phyloP scores from a whole-genome alignment of 768 basidiomycete genomes.

The Pisolithus microcarpus region DNA sequence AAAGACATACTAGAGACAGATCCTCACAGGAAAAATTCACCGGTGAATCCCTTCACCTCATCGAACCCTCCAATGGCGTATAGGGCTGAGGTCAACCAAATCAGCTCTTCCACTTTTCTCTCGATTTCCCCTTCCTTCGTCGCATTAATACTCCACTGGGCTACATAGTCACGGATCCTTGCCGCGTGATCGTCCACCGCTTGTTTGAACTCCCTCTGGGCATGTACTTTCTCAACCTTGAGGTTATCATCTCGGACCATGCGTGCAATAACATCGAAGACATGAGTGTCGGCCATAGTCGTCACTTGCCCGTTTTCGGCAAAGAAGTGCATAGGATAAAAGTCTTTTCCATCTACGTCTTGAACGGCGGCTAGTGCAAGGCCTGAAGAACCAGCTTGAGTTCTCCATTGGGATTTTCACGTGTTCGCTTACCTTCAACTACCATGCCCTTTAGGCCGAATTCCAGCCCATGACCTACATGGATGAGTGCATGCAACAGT shows the following conservation, averaged over 20 bases:
- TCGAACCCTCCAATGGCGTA: conserved; percentile 53
- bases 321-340: conserved; percentile 7
- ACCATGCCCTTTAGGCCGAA: conserved; percentile 56
- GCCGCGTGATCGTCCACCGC: background rate
- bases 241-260: conserved; percentile 43
- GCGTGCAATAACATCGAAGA: conserved; percentile 46
- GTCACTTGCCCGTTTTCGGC: background rate
- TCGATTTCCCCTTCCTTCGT: conserved; percentile 32
- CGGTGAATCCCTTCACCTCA: conserved; percentile 40
- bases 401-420: background rate
- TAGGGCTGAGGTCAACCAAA: conserved; percentile 47
- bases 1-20: background rate
- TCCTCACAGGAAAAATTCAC: conserved; percentile 46
- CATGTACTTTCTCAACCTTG: conserved; percentile 3
- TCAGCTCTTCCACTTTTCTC: conserved; percentile 57
- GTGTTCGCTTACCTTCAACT: conserved; percentile 43
- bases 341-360: conserved; percentile 34
- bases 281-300: conserved; percentile 14
- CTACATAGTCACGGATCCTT: conserved; percentile 17
- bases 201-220: conserved; percentile 13
- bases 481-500: conserved; percentile 57
- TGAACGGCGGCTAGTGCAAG: conserved; percentile 20
- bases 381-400: conserved; percentile 7
- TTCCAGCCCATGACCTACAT: conserved; percentile 54
- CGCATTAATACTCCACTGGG: conserved; percentile 38